Conservation (phyloP, 1,139 yeast species). For the Blastobotrys raffinosifermentans region DNA sequence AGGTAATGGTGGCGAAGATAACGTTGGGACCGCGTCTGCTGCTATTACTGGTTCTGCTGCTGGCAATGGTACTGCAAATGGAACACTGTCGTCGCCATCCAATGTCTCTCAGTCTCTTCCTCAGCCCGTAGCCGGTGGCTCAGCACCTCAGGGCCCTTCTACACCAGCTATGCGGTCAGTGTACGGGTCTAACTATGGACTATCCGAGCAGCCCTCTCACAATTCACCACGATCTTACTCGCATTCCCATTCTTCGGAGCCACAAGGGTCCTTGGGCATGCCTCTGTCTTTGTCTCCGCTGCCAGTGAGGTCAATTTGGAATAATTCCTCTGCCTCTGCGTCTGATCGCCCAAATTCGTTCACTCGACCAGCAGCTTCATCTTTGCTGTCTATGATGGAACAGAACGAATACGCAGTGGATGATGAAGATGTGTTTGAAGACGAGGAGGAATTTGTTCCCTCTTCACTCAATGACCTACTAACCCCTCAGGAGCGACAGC, state of each 20-base stretch:
- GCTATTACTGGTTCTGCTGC: no score
- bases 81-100: no score
- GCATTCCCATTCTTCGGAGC: background rate
- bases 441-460: slow-evolving; percentile 66
- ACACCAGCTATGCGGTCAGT: no score
- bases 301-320: slow-evolving; percentile 1
- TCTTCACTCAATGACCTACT: slow-evolving; percentile 64
- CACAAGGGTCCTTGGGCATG: background rate
- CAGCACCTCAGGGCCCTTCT: no score
- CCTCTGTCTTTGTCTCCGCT: background rate
- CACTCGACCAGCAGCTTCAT: slow-evolving; percentile 6
- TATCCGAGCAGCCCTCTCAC: no score
- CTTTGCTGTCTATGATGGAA: slow-evolving; percentile 7
- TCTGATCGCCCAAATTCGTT: background rate
- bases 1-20: no score
- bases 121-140: no score
- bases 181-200: no score
- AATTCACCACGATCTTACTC: slow-evolving; percentile 10
- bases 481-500: slow-evolving; percentile 68
- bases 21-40: no score
- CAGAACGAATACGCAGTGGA: slow-evolving; percentile 15
- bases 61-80: no score
- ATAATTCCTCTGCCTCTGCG: background rate
- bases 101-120: no score
- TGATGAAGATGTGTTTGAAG: slow-evolving; percentile 13